Evolutionary conservation across 345 rosid genomes (phyloP), one percentile per base, ranked within the genome.

Genomic region (Cardamine occulta): DNA sequence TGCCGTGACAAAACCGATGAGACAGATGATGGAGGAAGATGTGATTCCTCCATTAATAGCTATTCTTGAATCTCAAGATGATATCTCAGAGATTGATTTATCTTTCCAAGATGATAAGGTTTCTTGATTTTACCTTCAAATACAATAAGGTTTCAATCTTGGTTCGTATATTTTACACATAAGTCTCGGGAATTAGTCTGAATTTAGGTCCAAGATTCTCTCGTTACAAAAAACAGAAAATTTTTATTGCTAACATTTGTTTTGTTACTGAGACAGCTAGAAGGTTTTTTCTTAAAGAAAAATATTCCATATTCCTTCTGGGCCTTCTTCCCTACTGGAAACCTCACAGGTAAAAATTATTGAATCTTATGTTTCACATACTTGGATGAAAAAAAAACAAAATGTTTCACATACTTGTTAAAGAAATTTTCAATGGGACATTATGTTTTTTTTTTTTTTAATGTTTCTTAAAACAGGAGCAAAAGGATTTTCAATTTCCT

Each of bases 291-390:
- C 74, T 21, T 77, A 21, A 89, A 88, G 85, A 83, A 86, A 56
- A 84, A 83, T 18, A 84, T 55, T 61, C 90, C 81, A 11, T 73
- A 89, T 75, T 77, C 86, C 4, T 95, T 92, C 31, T 95, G 99
- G 99, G 99, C 97, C 0, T 95, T 95, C 82, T 95, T 95, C 78
- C 93, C 96, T 2, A 70, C 31, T 7, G 97, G 97, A 54, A 82
- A 48, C 63, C 86, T 95, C 54, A 83, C 87, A 78, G 98, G 97
- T 86, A 80, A 52, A 13, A 47, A 2, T 47, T 2, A 47, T 47
- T n/a, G 11, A 34, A 44, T 23, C 65, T 26, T 58, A 13, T 28
- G 31, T 28, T 14, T 26, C 28, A 26, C 28, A 26, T 26, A 26
- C 28, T 26, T 26, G 28, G 28, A 26, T 26, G 28, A 26, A 26